phyloP scores from a whole-genome alignment of 371 early-diverging fungal genomes.

The Cokeromyces recurvatus region DNA sequence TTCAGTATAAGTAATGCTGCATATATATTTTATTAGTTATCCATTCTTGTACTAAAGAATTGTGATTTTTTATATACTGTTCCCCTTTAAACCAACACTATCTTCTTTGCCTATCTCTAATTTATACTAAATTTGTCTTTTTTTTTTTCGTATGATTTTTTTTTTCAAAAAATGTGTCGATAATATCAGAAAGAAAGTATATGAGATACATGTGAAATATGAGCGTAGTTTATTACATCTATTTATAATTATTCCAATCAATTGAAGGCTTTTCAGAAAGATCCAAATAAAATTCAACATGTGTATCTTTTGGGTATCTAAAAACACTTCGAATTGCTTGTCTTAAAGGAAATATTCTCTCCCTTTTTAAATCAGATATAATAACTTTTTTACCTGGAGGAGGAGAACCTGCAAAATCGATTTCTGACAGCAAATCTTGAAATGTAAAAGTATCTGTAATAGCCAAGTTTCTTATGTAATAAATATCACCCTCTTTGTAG shows the following conservation, averaged over 20 bases:
- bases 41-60: too few species aligned
- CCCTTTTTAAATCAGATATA: conserved; percentile 32
- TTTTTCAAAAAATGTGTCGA: too few species aligned
- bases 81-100: too few species aligned
- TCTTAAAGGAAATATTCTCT: conserved; percentile 37
- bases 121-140: too few species aligned
- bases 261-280: conserved; percentile 37
- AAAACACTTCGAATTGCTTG: conserved; percentile 43
- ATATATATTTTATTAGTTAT: too few species aligned
- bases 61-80: too few species aligned
- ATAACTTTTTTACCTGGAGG: conserved; percentile 45
- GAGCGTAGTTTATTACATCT: too few species aligned
- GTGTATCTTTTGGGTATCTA: conserved; percentile 24
- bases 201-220: too few species aligned
- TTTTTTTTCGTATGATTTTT: background rate
- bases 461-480: conserved; percentile 43
- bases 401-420: conserved; percentile 38
- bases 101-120: too few species aligned
- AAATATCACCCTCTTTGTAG: conserved; percentile 12
- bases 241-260: conserved; percentile 33
- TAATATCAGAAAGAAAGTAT: too few species aligned
- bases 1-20: too few species aligned
- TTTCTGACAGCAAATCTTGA: conserved; percentile 36
- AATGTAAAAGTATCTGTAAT: conserved; percentile 50
- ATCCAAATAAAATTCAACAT: conserved; percentile 40